These are phyloP conservation scores for Monosporascus sp. DNA, from an alignment of 2,329 filamentous ascomycete genomes.

Conservation along the genomic window DNA sequence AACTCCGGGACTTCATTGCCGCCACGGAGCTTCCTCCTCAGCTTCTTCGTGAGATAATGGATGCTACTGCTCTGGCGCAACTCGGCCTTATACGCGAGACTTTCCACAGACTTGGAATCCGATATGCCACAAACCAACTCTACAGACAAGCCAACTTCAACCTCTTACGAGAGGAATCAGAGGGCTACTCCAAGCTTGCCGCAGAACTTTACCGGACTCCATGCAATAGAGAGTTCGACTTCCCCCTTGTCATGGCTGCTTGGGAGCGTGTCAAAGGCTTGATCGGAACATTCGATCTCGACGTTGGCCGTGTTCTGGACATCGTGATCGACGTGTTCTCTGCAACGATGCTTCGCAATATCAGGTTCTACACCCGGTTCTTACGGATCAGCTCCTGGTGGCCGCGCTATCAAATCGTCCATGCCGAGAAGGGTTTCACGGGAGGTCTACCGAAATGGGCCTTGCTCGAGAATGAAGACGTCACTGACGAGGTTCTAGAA, in stretches of 20 bases:
- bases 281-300: slow-evolving; percentile 94
- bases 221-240: slow-evolving; percentile 60
- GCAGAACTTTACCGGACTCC: slow-evolving; percentile 87
- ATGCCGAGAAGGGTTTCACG: slow-evolving; percentile 38
- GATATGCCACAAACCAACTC: slow-evolving; percentile 85
- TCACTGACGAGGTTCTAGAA: slow-evolving; percentile 65
- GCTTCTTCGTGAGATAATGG: slow-evolving; percentile 77
- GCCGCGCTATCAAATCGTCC: slow-evolving; percentile 59
- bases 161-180: slow-evolving; percentile 86
- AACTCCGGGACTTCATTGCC: slow-evolving; percentile 62
- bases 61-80: slow-evolving; percentile 67
- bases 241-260: slow-evolving; percentile 73
- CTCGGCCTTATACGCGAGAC: slow-evolving; percentile 79
- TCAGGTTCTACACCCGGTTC: slow-evolving; percentile 90
- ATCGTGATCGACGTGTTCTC: slow-evolving; percentile 94
- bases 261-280: slow-evolving; percentile 91
- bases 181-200: slow-evolving; percentile 93
- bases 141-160: slow-evolving; percentile 98
- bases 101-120: slow-evolving; percentile 76
- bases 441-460: slow-evolving; percentile 82
- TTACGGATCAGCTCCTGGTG: slow-evolving; percentile 93
- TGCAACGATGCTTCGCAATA: slow-evolving; percentile 86
- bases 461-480: slow-evolving; percentile 48
- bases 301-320: slow-evolving; percentile 90
- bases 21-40: slow-evolving; percentile 66